These are phyloP conservation scores for Apiospora phragmitis DNA, from an alignment of 2,329 filamentous ascomycete genomes.

Conservation along the genomic window DNA sequence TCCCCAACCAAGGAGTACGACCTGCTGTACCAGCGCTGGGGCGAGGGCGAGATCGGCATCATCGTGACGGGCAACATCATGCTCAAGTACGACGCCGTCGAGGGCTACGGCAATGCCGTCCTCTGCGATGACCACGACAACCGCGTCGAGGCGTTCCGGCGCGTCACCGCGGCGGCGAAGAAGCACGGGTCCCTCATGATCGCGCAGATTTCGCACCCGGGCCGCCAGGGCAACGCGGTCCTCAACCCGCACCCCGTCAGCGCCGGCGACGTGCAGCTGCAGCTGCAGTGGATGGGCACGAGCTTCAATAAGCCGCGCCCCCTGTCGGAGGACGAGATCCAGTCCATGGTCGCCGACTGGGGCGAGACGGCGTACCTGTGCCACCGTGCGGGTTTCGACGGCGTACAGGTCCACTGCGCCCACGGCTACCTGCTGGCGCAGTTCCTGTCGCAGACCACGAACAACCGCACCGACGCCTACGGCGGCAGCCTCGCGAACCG, in stretches of 20 bases:
- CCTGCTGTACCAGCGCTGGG: constrained; percentile 56
- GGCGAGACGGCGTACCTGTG: constrained; percentile 16
- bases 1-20: constrained; percentile 25
- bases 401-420: constrained; percentile 47
- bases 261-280: constrained; percentile 49
- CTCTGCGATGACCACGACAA: constrained; percentile 45
- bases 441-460: constrained; percentile 52
- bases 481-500: constrained; percentile 51
- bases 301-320: constrained; percentile 31
- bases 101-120: constrained; percentile 52
- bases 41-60: constrained; percentile 47
- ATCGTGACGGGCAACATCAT: constrained; percentile 61
- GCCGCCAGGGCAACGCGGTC: constrained; percentile 45
- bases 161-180: constrained; percentile 48
- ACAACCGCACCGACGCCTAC: constrained; percentile 54
- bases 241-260: constrained; percentile 51
- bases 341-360: constrained; percentile 17
- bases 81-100: constrained; percentile 54
- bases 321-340: constrained; percentile 15
- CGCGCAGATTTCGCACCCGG: constrained; percentile 58
- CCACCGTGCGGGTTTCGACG: constrained; percentile 30
- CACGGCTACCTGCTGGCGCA: constrained; percentile 61
- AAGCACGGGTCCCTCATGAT: constrained; percentile 53
- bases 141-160: constrained; percentile 54
- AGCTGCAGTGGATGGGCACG: constrained; percentile 31